A percentile compares a stretch with the other conserved stretches of the same genome.
phyloP scores from a whole-genome alignment of 768 basidiomycete species.

The Tephrocybe sp. region DNA sequence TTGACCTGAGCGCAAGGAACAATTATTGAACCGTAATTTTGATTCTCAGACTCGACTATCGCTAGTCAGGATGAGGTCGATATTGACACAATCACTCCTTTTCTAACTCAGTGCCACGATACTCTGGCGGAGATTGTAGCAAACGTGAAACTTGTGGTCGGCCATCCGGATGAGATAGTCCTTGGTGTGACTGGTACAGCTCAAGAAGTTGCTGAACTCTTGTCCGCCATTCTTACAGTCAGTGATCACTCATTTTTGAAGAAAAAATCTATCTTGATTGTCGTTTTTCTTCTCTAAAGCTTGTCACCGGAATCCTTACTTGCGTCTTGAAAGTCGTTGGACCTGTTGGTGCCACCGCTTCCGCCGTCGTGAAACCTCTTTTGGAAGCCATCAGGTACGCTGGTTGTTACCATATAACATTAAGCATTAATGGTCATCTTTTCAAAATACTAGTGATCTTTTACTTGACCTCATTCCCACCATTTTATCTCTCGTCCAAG shows the following conservation, averaged over 20 bases:
- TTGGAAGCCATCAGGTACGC: not conserved
- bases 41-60: not conserved
- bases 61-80: not conserved
- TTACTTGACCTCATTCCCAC: not conserved
- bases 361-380: not conserved
- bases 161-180: not conserved
- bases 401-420: not conserved
- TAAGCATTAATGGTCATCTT: not conserved
- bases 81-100: not conserved
- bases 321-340: not conserved
- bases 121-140: not conserved
- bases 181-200: not conserved
- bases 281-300: not conserved
- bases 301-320: not conserved
- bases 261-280: not conserved
- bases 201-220: not conserved
- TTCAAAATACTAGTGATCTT: not conserved
- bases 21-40: too few species aligned
- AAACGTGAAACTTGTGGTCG: not conserved
- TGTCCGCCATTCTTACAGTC: not conserved
- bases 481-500: not conserved
- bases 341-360: not conserved
- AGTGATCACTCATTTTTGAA: not conserved
- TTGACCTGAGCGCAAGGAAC: too few species aligned
- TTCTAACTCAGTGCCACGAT: not conserved